Conservation (phyloP, 306 rosid genomes). For the Quercus mongolica region DNA sequence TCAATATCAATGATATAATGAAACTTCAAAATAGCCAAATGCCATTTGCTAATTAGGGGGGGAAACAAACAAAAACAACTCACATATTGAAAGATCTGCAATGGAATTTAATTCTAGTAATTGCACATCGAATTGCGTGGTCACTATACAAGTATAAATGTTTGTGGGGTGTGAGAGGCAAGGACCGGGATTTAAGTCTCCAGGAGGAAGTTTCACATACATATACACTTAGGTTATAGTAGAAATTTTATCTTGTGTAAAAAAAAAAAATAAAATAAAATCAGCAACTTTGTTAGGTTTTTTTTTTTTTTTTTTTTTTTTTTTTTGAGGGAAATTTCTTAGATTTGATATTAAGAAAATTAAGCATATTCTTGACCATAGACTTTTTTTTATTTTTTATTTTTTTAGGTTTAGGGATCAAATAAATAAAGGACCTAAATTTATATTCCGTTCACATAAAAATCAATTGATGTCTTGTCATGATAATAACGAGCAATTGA, state of each 20-base stretch:
- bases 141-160: too few species aligned
- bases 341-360: not conserved
- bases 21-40: not conserved
- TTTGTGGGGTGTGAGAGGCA: accelerated
- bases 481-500: too few species aligned
- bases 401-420: too few species aligned
- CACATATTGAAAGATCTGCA: not conserved
- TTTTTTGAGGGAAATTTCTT: not conserved
- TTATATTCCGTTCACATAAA: too few species aligned
- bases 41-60: too few species aligned
- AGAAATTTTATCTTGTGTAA: too few species aligned
- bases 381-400: too few species aligned
- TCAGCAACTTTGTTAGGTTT: not conserved
- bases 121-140: not conserved
- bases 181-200: accelerated
- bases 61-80: not conserved
- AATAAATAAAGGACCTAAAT: too few species aligned
- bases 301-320: not conserved
- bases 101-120: not conserved
- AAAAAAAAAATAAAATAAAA: not conserved
- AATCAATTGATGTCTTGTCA: too few species aligned
- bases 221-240: too few species aligned
- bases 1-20: conserved; percentile 10
- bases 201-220: accelerated
- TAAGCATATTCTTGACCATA: not conserved